Base-by-base conservation (phyloP, 164 flowering plant genomes). In the grape (Vitis vinifera) region DNA sequence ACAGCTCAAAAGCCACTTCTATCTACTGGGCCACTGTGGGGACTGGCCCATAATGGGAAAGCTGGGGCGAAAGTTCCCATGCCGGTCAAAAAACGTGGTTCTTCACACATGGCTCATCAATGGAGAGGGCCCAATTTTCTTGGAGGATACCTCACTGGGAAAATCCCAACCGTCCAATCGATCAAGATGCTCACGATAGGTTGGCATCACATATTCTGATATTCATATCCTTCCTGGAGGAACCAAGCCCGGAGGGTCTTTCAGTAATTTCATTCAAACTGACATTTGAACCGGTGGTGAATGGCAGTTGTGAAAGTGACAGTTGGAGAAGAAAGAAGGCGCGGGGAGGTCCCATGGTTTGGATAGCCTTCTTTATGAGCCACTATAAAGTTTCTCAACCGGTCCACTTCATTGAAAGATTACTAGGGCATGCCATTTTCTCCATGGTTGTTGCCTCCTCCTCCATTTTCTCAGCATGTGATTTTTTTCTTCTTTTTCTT, bases 271-370 rank as follows among this genome's bases (percentile, higher is more conserved):
- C 66, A 50, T 8, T n/a, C 30, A 5, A 23, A 19, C n/a, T 8
- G 30, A 63, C 56, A 67, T 62, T 75, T 69, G 71, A 76, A 81
- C 62, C 11, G 29, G 77, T 73, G 79, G 77, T 73, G 79, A 73
- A 37, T 65, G 63, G 72, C 71, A 68, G 79, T 65, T 75, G 69
- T 71, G 77, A 68, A 63, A 63, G 51, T 60, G 76, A 74, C 81
- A 59, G 56, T 71, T 70, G 62, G 69, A 53, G 62, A 19, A 47
- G 68, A 63, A 71, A 70, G 70, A 50, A 12, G 15, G 69, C 55
- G 76, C 68, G 56, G 69, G 65, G 52, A 61, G 62, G 17, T 37
- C 44, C 27, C 44, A 37, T 37, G 44, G 44, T 37, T 37, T 37
- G 44, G 44, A 37, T 37, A 37, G 7, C 4, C 44, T 37, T 37